phyloP scores from a whole-genome alignment of 495 filamentous ascomycete species.

The Neurospora sp. region DNA sequence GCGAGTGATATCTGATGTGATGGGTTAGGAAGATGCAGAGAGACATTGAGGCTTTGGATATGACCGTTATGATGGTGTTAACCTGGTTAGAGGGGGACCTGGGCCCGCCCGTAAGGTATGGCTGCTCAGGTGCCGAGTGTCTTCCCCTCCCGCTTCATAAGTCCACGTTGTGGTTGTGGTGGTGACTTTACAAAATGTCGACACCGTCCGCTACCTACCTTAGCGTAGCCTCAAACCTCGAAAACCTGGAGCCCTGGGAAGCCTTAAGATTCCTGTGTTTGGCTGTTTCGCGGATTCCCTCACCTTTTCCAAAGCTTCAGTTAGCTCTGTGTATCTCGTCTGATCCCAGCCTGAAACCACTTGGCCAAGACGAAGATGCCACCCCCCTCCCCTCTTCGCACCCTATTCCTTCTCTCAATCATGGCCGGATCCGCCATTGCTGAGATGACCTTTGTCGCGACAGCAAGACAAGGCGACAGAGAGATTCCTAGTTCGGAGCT shows the following conservation, averaged over 20 bases:
- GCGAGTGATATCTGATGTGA: not conserved
- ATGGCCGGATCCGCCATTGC: slow-evolving; percentile 7
- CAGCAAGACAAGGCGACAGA: slow-evolving; percentile 6
- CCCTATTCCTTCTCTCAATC: slow-evolving; percentile 4
- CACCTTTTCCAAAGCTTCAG: not conserved
- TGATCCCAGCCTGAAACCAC: not conserved
- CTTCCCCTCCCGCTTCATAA: not conserved
- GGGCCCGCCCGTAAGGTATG: not conserved
- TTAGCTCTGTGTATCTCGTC: not conserved
- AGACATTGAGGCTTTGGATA: not conserved
- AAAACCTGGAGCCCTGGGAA: not conserved
- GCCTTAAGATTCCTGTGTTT: not conserved
- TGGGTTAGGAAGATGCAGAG: not conserved
- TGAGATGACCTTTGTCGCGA: slow-evolving; percentile 13
- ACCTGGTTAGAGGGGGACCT: not conserved
- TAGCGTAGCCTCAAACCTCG: not conserved
- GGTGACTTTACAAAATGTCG: not conserved
- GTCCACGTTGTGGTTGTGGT: not conserved
- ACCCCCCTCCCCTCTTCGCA: slow-evolving; percentile 1
- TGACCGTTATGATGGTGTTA: not conserved
- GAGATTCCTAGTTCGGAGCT: slow-evolving; percentile 5
- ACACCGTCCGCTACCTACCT: not conserved
- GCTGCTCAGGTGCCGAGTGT: not conserved
- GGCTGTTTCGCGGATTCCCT: not conserved
- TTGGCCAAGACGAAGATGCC: slow-evolving; percentile 7